Evolutionary conservation across 1,284 basidiomycete genomes (phyloP).

Genomic region (Austroboletus niveus): DNA sequence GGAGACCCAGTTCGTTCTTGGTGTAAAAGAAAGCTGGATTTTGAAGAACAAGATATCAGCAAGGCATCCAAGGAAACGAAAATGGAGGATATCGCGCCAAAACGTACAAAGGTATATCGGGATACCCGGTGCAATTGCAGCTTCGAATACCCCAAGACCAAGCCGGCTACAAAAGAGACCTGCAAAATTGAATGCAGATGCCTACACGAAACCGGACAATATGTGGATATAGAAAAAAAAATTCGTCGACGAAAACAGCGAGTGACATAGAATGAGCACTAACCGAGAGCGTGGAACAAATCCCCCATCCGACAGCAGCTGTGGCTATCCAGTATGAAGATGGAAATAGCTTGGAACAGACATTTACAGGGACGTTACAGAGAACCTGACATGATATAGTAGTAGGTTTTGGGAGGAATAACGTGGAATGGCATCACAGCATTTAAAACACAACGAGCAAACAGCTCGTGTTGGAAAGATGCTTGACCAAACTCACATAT

Average conservation of each 20-base stretch:
- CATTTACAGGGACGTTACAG: slow-evolving; percentile 64
- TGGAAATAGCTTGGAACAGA: slow-evolving; percentile 64
- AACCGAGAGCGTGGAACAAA: slow-evolving; percentile 68
- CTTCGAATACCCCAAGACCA: slow-evolving; percentile 68
- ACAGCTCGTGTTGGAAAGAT: too few relatives aligned
- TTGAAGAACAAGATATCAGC: not conserved
- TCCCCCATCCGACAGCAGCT: slow-evolving; percentile 68
- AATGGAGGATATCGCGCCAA: not conserved
- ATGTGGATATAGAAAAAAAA: too few relatives aligned
- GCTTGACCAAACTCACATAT: slow-evolving; percentile 47
- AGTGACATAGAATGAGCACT: slow-evolving; percentile 7
- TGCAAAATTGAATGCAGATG: slow-evolving; percentile 57
- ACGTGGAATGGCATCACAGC: too few relatives aligned
- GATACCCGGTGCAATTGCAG: slow-evolving; percentile 70
- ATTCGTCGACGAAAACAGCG: too few relatives aligned
- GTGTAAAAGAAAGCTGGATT: slow-evolving; percentile 70
- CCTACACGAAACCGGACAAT: slow-evolving; percentile 34
- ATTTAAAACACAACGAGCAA: too few relatives aligned
- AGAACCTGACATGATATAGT: slow-evolving; percentile 48
- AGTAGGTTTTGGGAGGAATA: too few relatives aligned
- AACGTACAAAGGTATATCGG: slow-evolving; percentile 71
- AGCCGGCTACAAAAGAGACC: slow-evolving; percentile 59
- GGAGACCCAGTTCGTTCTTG: slow-evolving; percentile 64
- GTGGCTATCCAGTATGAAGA: slow-evolving; percentile 66
- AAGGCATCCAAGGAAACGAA: not conserved